phyloP scores from a whole-genome alignment of 2,329 filamentous ascomycete genomes.

The Acrodontium crateriforme region DNA sequence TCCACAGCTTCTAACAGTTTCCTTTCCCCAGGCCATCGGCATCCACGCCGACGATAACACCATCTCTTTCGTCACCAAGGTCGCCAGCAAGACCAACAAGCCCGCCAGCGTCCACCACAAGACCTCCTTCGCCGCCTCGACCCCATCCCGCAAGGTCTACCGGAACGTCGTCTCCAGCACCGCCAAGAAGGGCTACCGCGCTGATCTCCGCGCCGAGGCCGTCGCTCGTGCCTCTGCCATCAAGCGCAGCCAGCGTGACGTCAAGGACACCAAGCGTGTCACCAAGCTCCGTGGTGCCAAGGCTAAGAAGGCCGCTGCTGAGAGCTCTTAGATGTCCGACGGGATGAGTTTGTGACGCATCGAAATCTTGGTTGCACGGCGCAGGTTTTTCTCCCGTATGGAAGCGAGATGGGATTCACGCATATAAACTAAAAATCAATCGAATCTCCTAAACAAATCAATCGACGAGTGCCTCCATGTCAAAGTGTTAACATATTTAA shows the following conservation, averaged over 20 bases:
- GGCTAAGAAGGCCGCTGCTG: conserved; percentile 14
- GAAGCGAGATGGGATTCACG: too few species aligned
- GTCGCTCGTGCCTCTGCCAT: conserved; percentile 71
- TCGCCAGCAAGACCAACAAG: conserved; percentile 49
- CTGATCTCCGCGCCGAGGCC: conserved; percentile 43
- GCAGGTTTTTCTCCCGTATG: too few species aligned
- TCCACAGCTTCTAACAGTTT: conserved; percentile 3
- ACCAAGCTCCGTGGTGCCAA: conserved; percentile 22
- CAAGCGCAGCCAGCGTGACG: conserved; percentile 60
- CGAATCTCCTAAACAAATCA: too few species aligned
- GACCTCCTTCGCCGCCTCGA: conserved; percentile 56
- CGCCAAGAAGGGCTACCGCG: conserved; percentile 71
- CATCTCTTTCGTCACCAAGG: conserved; percentile 66
- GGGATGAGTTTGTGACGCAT: too few species aligned
- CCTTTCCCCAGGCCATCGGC: conserved; percentile 58
- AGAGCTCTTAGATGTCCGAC: conserved; percentile 8
- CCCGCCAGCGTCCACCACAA: conserved; percentile 54
- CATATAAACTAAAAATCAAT: too few species aligned
- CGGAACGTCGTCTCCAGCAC: conserved; percentile 69
- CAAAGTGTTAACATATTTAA: too few species aligned
- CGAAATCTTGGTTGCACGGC: too few species aligned
- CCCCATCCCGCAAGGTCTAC: conserved; percentile 77
- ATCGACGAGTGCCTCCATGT: too few species aligned
- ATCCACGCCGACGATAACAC: conserved; percentile 66
- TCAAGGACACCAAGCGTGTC: conserved; percentile 65